Percentiles rank a stretch among this genome's conserved stretches.
phyloP scores from a whole-genome alignment of 2,329 filamentous ascomycete genomes.

The Penicillium sp. region DNA sequence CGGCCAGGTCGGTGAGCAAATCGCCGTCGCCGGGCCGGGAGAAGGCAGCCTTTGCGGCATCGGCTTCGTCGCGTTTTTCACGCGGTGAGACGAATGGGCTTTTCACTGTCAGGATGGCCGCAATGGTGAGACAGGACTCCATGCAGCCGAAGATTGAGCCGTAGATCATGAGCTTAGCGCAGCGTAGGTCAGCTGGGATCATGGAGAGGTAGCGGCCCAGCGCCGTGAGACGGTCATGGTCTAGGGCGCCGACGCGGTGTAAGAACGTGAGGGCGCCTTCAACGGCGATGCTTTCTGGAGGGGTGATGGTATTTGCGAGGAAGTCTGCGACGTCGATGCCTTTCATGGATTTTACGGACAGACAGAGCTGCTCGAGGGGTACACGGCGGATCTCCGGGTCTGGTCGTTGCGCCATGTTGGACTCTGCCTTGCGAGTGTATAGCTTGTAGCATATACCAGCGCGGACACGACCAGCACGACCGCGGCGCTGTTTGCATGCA shows the following conservation, averaged over 20 bases:
- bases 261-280: constrained; percentile 80
- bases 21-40: constrained; percentile 74
- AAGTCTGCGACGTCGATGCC: constrained; percentile 79
- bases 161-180: constrained; percentile 93
- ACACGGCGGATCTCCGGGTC: constrained; percentile 94
- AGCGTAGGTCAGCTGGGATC: constrained; percentile 90
- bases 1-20: constrained; percentile 80
- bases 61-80: constrained; percentile 79
- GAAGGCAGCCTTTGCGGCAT: constrained; percentile 74
- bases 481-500: constrained; percentile 90
- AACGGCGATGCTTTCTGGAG: constrained; percentile 81
- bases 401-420: constrained; percentile 80
- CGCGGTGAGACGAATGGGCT: constrained; percentile 84
- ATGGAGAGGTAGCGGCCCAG: constrained; percentile 91
- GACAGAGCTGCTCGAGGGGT: constrained; percentile 88
- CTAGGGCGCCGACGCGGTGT: constrained; percentile 82
- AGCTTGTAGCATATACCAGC: constrained; percentile 94
- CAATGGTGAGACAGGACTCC: constrained; percentile 83
- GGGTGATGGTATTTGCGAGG: constrained; percentile 82
- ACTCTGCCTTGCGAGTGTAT: constrained; percentile 82
- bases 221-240: constrained; percentile 82
- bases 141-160: constrained; percentile 92
- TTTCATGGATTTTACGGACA: constrained; percentile 89
- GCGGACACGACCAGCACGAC: constrained; percentile 89
- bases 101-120: constrained; percentile 85